A percentile compares a stretch with the other conserved stretches of the same genome.
phyloP scores from a whole-genome alignment of 306 rosid genomes.

The Rosa lucieae region DNA sequence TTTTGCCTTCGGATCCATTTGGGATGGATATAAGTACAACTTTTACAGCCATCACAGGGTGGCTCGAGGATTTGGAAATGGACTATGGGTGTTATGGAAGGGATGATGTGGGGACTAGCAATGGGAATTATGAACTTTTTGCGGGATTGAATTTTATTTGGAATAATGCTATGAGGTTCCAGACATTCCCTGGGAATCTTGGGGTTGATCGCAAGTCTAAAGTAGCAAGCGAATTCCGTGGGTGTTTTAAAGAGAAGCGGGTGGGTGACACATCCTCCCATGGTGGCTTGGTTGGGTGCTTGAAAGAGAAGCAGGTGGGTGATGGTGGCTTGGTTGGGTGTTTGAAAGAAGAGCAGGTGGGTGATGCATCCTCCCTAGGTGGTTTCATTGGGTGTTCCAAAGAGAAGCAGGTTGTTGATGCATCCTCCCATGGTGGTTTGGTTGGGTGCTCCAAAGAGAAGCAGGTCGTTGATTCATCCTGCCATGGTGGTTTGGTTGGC shows the following conservation, averaged over 20 bases:
- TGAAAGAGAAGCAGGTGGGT: slow-evolving; percentile 33
- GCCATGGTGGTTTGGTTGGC: neutral
- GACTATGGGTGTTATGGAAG: slow-evolving; percentile 53
- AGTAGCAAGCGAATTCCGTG: slow-evolving; percentile 29
- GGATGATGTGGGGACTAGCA: slow-evolving; percentile 43
- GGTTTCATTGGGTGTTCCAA: neutral
- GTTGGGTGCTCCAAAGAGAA: slow-evolving; percentile 35
- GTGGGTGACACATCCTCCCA: slow-evolving; percentile 34
- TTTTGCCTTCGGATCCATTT: slow-evolving; percentile 91
- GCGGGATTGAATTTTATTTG: slow-evolving; percentile 66
- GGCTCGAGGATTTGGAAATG: slow-evolving; percentile 78
- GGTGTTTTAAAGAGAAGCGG: slow-evolving; percentile 31
- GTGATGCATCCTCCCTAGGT: too few relatives aligned
- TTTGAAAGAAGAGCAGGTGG: neutral
- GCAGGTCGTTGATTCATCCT: slow-evolving; percentile 28
- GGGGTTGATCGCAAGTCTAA: slow-evolving; percentile 31
- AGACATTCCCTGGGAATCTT: slow-evolving; percentile 37
- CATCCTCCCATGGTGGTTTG: slow-evolving; percentile 31
- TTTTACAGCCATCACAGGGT: slow-evolving; percentile 75
- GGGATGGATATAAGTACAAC: slow-evolving; percentile 69
- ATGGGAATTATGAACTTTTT: slow-evolving; percentile 46
- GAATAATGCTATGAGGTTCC: slow-evolving; percentile 64
- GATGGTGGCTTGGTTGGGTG: slow-evolving; percentile 35
- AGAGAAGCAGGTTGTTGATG: slow-evolving; percentile 35
- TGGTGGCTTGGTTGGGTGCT: slow-evolving; percentile 35